These are phyloP conservation scores for Schizosaccharomyces japonicus DNA, from an alignment of 805 yeast species.

Conservation along the genomic window DNA sequence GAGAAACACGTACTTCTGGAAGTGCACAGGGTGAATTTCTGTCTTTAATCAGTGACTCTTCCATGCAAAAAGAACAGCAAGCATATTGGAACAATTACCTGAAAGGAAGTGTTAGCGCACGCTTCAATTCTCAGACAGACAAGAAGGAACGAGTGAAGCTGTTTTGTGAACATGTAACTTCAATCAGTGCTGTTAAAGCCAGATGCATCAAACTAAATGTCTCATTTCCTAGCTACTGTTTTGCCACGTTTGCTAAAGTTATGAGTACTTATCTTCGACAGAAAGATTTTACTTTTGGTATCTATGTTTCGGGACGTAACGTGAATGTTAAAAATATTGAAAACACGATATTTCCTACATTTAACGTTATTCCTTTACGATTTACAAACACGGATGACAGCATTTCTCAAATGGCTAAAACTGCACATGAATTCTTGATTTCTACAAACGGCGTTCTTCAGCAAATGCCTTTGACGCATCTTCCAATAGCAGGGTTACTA, in stretches of 20 bases:
- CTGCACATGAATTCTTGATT: background rate
- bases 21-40: background rate
- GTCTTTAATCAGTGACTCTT: background rate
- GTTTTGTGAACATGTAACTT: too few species aligned
- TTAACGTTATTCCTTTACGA: background rate
- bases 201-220: too few species aligned
- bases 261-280: background rate
- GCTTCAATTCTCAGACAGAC: too few species aligned
- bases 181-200: too few species aligned
- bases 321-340: background rate
- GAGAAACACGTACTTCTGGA: background rate
- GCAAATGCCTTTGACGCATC: background rate
- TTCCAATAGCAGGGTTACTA: background rate
- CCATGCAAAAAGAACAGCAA: background rate
- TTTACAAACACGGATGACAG: background rate
- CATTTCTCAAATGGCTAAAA: background rate
- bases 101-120: too few species aligned
- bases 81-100: background rate
- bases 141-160: too few species aligned
- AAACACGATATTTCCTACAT: background rate
- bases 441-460: background rate
- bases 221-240: background rate
- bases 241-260: background rate
- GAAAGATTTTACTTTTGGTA: background rate
- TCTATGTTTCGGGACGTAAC: constrained; percentile 2